These are phyloP conservation scores for Penicillium macrosclerotiorum DNA, from an alignment of 495 filamentous ascomycete species.

Conservation along the genomic window DNA sequence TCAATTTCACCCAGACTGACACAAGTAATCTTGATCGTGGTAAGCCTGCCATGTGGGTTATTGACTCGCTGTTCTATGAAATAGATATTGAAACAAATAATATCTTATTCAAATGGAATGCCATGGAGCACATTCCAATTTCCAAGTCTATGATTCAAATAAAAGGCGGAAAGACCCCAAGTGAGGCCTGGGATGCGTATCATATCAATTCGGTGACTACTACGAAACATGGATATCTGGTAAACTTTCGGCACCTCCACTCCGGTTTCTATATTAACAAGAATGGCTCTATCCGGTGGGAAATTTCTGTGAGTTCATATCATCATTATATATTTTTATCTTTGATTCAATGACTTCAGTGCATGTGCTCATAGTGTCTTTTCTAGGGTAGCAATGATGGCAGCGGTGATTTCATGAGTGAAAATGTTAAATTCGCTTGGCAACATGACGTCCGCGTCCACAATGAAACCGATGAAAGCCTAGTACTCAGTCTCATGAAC, in stretches of 20 bases:
- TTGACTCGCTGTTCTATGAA: slow-evolving; percentile 46
- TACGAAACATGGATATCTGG: slow-evolving; percentile 28
- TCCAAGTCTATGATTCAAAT: neutral
- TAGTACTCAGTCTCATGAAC: slow-evolving; percentile 26
- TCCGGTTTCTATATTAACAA: slow-evolving; percentile 28
- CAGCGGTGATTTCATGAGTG: slow-evolving; percentile 35
- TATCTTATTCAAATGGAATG: slow-evolving; percentile 33
- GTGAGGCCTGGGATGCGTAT: slow-evolving; percentile 32
- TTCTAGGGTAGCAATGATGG: slow-evolving; percentile 17
- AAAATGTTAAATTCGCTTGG: slow-evolving; percentile 22
- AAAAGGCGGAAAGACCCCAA: neutral
- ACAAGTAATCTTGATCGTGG: slow-evolving; percentile 33
- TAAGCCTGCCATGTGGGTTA: slow-evolving; percentile 37
- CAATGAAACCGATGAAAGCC: slow-evolving; percentile 19
- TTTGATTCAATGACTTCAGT: no score
- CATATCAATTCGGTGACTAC: slow-evolving; percentile 40
- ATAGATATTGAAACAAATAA: slow-evolving; percentile 33
- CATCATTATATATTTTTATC: neutral
- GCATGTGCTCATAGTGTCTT: neutral
- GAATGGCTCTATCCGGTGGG: slow-evolving; percentile 32
- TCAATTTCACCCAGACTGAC: slow-evolving; percentile 41
- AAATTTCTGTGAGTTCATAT: slow-evolving; percentile 13
- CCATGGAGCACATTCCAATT: slow-evolving; percentile 26
- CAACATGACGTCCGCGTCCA: slow-evolving; percentile 31
- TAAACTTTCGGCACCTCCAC: slow-evolving; percentile 34